Percentiles rank a stretch among this genome's conserved stretches.
These are phyloP conservation scores for Parmelia sp. DNA, from an alignment of 495 filamentous ascomycete species.

Conservation along the genomic window DNA sequence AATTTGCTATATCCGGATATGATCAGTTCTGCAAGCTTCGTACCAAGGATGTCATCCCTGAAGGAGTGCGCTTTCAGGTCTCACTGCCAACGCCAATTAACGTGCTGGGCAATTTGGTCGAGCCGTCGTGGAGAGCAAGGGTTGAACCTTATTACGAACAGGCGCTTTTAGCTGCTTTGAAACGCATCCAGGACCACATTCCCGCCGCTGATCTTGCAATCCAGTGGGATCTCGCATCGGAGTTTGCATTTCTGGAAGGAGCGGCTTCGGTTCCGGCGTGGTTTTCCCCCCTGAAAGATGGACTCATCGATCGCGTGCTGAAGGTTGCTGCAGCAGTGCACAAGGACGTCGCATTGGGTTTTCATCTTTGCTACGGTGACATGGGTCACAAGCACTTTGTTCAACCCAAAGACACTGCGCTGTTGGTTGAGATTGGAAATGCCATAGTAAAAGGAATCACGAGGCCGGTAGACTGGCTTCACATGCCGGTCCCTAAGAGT, in stretches of 20 bases:
- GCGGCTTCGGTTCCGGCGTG: slow-evolving; percentile 24
- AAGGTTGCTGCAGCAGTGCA: slow-evolving; percentile 30
- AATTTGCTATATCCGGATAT: slow-evolving; percentile 35
- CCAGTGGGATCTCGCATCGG: slow-evolving; percentile 38
- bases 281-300: slow-evolving; percentile 33
- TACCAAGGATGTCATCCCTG: slow-evolving; percentile 27
- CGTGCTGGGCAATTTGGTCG: slow-evolving; percentile 22
- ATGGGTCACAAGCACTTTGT: slow-evolving; percentile 37
- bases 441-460: slow-evolving; percentile 20
- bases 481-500: slow-evolving; percentile 40
- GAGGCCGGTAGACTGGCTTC: slow-evolving; percentile 25
- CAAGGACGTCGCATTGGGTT: slow-evolving; percentile 33
- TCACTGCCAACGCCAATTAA: slow-evolving; percentile 31
- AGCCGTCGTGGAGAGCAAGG: slow-evolving; percentile 9
- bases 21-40: slow-evolving; percentile 30
- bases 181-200: slow-evolving; percentile 34
- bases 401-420: slow-evolving; percentile 33
- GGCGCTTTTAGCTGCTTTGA: slow-evolving; percentile 30
- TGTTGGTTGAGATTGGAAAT: slow-evolving; percentile 34
- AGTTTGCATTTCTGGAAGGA: slow-evolving; percentile 35
- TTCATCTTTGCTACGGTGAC: slow-evolving; percentile 46
- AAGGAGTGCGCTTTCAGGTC: slow-evolving; percentile 35
- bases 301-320: slow-evolving; percentile 32
- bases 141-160: slow-evolving; percentile 39
- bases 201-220: slow-evolving; percentile 39